These are phyloP conservation scores for Lipomyces sp. DNA, from an alignment of 805 yeast genomes.

Conservation along the genomic window DNA sequence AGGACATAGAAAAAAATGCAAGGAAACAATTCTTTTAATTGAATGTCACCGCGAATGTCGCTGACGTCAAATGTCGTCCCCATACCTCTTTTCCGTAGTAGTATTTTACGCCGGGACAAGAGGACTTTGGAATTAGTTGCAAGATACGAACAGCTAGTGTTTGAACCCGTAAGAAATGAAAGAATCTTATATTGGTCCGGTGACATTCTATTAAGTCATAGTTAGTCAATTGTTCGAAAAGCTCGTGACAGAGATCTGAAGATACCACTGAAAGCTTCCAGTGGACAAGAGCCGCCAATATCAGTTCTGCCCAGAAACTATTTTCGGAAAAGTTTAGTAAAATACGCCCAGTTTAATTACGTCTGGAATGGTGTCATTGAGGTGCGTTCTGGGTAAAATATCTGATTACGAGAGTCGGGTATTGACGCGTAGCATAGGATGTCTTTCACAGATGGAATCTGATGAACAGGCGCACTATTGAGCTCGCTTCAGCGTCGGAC, in stretches of 20 bases:
- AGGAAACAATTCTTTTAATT: not conserved
- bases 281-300: not conserved
- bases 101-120: not conserved
- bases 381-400: not conserved
- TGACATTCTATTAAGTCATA: not conserved
- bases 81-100: not conserved
- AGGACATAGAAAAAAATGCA: not conserved
- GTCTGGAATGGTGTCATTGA: not conserved
- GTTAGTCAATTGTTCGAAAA: slow-evolving; percentile 1
- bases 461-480: slow-evolving; percentile 3
- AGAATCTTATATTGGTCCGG: not conserved
- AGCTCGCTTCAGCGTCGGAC: not conserved
- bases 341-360: not conserved
- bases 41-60: not conserved
- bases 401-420: not conserved
- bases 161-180: not conserved
- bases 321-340: not conserved
- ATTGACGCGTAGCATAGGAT: slow-evolving; percentile 32
- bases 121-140: not conserved
- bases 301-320: not conserved
- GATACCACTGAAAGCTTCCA: not conserved
- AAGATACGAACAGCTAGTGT: not conserved
- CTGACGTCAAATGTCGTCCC: not conserved
- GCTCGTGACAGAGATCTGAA: not conserved
- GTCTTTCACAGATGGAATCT: slow-evolving; percentile 14